Conservation (phyloP, 352 stramenopile genomes). For the Pythium sukuiense region DNA sequence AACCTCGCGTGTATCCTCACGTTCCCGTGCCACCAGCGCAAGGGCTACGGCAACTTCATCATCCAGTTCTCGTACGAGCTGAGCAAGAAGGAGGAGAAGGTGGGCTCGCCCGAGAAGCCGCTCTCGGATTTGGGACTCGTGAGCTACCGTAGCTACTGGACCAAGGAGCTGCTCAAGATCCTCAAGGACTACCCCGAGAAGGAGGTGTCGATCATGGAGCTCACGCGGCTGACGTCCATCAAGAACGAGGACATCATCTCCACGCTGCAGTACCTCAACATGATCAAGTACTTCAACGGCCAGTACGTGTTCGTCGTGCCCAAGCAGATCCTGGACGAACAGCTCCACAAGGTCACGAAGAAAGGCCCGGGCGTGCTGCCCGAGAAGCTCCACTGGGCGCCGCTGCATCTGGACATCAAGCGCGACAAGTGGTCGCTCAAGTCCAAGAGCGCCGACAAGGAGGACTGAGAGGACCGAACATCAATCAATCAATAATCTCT, state of each 20-base stretch:
- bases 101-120: constrained; percentile 98
- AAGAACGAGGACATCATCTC: constrained; percentile 99
- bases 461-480: constrained; percentile 41
- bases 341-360: constrained; percentile 77
- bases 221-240: constrained; percentile 89
- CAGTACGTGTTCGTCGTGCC: constrained; percentile 98
- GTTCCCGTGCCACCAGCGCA: constrained; percentile 98
- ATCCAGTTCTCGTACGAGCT: constrained; percentile 99
- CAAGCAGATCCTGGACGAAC: constrained; percentile 88
- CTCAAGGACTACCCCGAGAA: constrained; percentile 81
- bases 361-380: constrained; percentile 67
- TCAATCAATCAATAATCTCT: background rate
- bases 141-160: constrained; percentile 99
- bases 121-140: constrained; percentile 98
- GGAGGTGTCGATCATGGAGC: constrained; percentile 94
- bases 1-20: constrained; percentile 99
- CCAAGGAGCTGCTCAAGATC: constrained; percentile 93
- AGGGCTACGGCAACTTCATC: constrained; percentile 99
- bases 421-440: constrained; percentile 88
- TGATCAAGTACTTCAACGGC: constrained; percentile 99
- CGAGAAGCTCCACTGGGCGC: constrained; percentile 83
- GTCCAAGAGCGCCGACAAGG: constrained; percentile 66
- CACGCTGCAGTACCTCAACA: constrained; percentile 97
- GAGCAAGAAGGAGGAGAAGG: constrained; percentile 97
- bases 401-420: constrained; percentile 82